These are phyloP conservation scores for Usnea hakonensis DNA, from an alignment of 495 filamentous ascomycete species.

Conservation along the genomic window DNA sequence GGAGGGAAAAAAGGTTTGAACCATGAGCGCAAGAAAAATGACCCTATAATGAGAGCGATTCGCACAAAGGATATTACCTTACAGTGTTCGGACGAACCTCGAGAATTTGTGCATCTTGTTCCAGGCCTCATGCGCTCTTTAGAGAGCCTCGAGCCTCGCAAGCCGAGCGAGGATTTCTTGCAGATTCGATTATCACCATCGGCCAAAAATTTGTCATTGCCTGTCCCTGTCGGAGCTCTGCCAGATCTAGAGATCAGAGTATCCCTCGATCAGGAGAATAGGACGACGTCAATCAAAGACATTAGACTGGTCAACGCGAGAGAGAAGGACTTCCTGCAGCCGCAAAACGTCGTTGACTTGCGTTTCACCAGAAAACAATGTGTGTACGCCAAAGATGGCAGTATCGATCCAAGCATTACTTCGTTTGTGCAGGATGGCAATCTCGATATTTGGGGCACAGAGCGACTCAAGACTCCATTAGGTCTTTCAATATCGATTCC, in stretches of 20 bases:
- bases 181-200: constrained; percentile 8
- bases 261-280: neutral
- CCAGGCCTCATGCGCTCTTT: constrained; percentile 6
- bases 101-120: constrained; percentile 2
- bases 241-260: constrained; percentile 21
- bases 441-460: constrained; percentile 17
- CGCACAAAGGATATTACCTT: neutral
- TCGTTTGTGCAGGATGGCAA: constrained; percentile 19
- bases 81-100: neutral
- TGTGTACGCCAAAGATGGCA: constrained; percentile 1
- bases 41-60: neutral
- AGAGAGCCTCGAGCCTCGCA: neutral
- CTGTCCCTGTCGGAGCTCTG: constrained; percentile 2
- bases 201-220: neutral
- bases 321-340: constrained; percentile 20
- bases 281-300: neutral
- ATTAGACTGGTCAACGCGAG: constrained; percentile 13
- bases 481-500: constrained; percentile 15
- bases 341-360: constrained; percentile 15
- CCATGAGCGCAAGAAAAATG: neutral
- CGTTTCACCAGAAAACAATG: constrained; percentile 9
- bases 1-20: neutral
- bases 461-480: constrained; percentile 15
- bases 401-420: constrained; percentile 13
- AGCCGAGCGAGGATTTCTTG: neutral